These are phyloP conservation scores for Lonicera japonica DNA, from an alignment of 129 eudicot species.

Conservation along the genomic window DNA sequence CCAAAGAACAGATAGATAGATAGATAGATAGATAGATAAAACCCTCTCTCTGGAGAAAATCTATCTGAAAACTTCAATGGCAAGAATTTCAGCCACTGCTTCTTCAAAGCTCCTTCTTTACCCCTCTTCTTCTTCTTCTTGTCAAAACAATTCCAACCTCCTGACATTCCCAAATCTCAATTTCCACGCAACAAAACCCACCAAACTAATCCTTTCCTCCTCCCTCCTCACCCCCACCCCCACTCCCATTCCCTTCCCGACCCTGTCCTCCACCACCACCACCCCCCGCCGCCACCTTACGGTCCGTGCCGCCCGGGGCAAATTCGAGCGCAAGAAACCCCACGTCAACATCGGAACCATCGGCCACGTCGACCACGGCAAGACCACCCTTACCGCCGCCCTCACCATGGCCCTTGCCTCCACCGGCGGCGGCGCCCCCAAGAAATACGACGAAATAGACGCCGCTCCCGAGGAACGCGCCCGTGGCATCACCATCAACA, in stretches of 20 bases:
- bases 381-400: slow-evolving; percentile 53
- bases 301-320: slow-evolving; percentile 42
- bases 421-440: slow-evolving; percentile 35
- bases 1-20: too few species aligned
- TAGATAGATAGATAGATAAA: too few species aligned
- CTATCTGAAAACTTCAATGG: slow-evolving; percentile 5
- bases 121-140: slow-evolving; percentile 1
- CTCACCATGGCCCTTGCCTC: slow-evolving; percentile 49
- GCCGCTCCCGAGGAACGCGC: slow-evolving; percentile 52
- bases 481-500: slow-evolving; percentile 47
- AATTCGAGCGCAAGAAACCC: slow-evolving; percentile 47
- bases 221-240: slow-evolving; percentile 23
- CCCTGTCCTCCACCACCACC: slow-evolving; percentile 16
- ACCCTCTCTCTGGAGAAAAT: too few species aligned
- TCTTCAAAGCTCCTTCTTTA: slow-evolving; percentile 10
- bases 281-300: slow-evolving; percentile 12
- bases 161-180: neutral
- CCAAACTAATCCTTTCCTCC: slow-evolving; percentile 23
- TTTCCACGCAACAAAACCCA: slow-evolving; percentile 10
- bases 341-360: slow-evolving; percentile 49
- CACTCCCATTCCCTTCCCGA: slow-evolving; percentile 19
- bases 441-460: slow-evolving; percentile 51
- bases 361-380: slow-evolving; percentile 59
- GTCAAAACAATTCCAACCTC: too few species aligned
- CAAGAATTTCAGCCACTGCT: slow-evolving; percentile 8